Percentiles rank a stretch among this genome's conserved stretches.
Conservation (phyloP, 768 basidiomycete species). For the Boletales sp. region DNA sequence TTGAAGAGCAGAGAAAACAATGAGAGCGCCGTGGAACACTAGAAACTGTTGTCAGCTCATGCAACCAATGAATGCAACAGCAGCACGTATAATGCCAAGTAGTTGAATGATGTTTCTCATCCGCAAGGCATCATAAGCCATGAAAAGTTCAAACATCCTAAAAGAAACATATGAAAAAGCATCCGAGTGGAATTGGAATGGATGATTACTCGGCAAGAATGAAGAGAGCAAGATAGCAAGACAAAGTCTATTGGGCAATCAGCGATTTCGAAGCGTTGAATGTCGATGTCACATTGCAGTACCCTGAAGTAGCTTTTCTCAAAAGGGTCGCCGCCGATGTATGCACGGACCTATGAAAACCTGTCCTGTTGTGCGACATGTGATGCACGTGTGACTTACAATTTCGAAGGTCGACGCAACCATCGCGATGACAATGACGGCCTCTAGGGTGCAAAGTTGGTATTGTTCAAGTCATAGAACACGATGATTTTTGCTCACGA, state of each 20-base stretch:
- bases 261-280: conserved; percentile 3
- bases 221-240: conserved; percentile 84
- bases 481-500: conserved; percentile 46
- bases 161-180: conserved; percentile 2
- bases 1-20: conserved; percentile 74
- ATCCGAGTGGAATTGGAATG: background rate
- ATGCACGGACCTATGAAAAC: conserved; percentile 46
- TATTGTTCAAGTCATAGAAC: background rate
- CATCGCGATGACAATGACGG: conserved; percentile 69
- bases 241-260: conserved; percentile 53
- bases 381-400: conserved; percentile 36
- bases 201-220: conserved; percentile 69
- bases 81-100: conserved; percentile 64
- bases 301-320: conserved; percentile 51
- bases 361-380: conserved; percentile 1
- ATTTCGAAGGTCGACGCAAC: conserved; percentile 66
- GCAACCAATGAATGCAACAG: background rate
- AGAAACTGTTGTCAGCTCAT: conserved; percentile 4
- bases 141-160: conserved; percentile 75
- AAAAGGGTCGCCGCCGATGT: conserved; percentile 21
- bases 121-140: conserved; percentile 81
- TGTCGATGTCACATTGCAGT: background rate
- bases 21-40: conserved; percentile 72
- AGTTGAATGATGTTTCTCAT: conserved; percentile 78
- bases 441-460: conserved; percentile 47